A percentile compares a stretch with the other conserved stretches of the same genome.
phyloP scores from a whole-genome alignment of 441 rosid species.

The Bocquillonia castaneifolia region DNA sequence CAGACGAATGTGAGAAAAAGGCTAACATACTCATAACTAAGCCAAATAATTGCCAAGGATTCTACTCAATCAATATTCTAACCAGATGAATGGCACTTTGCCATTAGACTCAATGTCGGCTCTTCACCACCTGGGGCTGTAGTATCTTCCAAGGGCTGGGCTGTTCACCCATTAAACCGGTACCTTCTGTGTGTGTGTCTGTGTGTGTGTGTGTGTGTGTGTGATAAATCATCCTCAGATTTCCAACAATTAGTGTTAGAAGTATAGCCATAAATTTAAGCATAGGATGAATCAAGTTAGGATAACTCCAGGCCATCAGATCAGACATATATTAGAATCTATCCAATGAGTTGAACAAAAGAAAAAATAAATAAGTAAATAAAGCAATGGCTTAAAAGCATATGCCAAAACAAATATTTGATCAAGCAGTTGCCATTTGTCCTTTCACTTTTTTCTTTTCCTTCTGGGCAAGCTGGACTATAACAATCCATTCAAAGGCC shows the following conservation, averaged over 20 bases:
- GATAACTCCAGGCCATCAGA: background rate
- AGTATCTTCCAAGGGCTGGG: too few species aligned
- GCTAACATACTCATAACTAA: background rate
- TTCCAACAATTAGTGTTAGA: background rate
- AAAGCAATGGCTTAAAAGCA: background rate
- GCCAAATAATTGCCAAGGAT: background rate
- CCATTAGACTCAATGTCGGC: too few species aligned
- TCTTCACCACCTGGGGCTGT: too few species aligned
- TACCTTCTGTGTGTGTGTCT: too few species aligned
- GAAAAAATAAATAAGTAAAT: background rate
- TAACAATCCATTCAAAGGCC: background rate
- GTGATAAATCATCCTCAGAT: slow-evolving; percentile 3
- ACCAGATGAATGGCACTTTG: background rate
- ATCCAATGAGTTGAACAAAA: background rate
- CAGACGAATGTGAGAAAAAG: background rate
- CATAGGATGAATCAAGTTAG: background rate
- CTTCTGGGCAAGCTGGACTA: background rate
- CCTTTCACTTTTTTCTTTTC: background rate
- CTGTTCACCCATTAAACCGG: too few species aligned
- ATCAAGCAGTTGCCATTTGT: background rate
- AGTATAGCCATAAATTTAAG: background rate
- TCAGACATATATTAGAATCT: too few species aligned
- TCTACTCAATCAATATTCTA: slow-evolving; percentile 1
- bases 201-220: too few species aligned
- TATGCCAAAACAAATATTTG: background rate